These are phyloP conservation scores for Capsicum chinense DNA, from an alignment of 257 asterid species.

Conservation along the genomic window DNA sequence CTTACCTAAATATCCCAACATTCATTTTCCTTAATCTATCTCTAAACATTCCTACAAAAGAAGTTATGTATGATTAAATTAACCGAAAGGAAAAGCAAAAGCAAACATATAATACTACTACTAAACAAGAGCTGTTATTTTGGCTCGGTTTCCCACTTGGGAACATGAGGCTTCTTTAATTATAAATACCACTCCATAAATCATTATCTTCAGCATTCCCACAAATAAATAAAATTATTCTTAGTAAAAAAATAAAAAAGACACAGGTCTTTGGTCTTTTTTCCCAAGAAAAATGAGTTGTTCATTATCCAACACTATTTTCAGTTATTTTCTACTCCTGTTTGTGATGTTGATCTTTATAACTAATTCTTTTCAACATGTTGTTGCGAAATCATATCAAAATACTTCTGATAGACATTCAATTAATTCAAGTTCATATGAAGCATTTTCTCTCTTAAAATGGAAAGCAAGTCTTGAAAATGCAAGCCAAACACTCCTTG, in stretches of 20 bases:
- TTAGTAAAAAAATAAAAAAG: background rate
- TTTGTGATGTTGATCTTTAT: background rate
- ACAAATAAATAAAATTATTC: background rate
- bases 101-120: background rate
- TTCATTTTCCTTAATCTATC: no score
- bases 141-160: conserved; percentile 18
- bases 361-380: background rate
- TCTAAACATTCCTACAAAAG: background rate
- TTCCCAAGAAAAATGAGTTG: background rate
- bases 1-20: no score
- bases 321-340: background rate
- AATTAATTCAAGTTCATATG: conserved; percentile 2
- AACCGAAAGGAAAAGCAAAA: background rate
- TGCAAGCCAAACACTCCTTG: conserved; percentile 17
- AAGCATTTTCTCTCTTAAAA: conserved; percentile 24
- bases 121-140: conserved; percentile 15
- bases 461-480: conserved; percentile 31
- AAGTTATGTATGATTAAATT: background rate
- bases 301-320: background rate
- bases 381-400: background rate
- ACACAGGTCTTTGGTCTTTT: background rate
- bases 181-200: background rate
- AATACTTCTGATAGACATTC: conserved; percentile 9
- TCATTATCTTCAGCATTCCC: background rate
- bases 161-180: background rate